Evolutionary conservation across 2,329 filamentous ascomycete genomes (phyloP), one percentile per base, ranked within the genome.

Genomic region (Aspergillus clavatus): DNA sequence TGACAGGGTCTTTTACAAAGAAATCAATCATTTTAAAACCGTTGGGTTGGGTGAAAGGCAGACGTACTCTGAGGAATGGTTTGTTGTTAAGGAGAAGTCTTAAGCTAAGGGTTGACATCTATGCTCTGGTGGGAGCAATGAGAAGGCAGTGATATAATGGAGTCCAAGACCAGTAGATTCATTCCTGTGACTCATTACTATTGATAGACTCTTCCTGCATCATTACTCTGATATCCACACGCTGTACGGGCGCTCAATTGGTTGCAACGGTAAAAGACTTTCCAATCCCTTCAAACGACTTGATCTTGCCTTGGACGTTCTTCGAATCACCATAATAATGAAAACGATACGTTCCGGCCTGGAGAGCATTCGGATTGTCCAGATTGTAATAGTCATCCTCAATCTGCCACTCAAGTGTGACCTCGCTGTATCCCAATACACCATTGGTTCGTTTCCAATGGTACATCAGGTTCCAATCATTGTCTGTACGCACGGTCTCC

Each of bases 291-390:
- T 86, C 80, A 70, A 95, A 93, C 3, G 78, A 65, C 29, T 71
- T 79, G 29, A 93, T 81, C 1, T 58, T 68, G 0, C 84, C 82
- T 1, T 78, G 60, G 8, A 82, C 56, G 5, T 73, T 73, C 77
- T 90, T 96, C 2, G 81, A 74, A 68, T 96, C 89, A 0, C 91
- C 91, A 67, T 83, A 91, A 62, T 96, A 97, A 69, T 76, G 80
- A 37, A 95, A 68, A 19, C 89, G 74, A 68, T 95, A 97, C 38
- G 77, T 80, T 0, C 90, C 90, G 42, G 54, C 56, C 50, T 68
- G 55, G 18, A 70, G 51, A 1, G 61, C 50, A 8, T 44, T 54
- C 66, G 62, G 48, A 51, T 67, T 45, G 44, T 63, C 63, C 43
- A 68, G 47, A 29, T 57, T 51, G 49, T 75, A 72, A 16, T 76